Conservation (phyloP, 108 stramenopile genomes). For the Aurantiochytrium sp. region DNA sequence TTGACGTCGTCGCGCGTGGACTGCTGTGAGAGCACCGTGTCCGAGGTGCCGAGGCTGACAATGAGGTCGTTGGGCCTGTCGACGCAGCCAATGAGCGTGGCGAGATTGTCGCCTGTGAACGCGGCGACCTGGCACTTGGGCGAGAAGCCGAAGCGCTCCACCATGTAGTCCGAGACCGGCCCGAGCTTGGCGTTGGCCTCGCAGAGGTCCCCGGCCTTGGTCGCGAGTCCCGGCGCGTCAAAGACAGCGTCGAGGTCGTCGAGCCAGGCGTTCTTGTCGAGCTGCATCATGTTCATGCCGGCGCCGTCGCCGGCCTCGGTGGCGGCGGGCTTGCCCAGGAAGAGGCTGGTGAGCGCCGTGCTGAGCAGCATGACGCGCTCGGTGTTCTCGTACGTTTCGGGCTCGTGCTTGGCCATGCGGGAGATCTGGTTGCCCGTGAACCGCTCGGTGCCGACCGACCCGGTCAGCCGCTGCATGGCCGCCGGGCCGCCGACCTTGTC, state of each 20-base stretch:
- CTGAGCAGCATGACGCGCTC: background rate
- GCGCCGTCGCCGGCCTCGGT: background rate
- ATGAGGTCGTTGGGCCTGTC: background rate
- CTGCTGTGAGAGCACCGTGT: conserved; percentile 1
- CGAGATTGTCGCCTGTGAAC: conserved; percentile 22
- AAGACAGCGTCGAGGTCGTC: background rate
- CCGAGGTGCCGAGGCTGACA: conserved; percentile 18
- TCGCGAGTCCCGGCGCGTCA: background rate
- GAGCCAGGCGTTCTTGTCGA: background rate
- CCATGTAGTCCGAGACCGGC: background rate
- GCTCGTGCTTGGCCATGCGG: background rate
- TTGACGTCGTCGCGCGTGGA: background rate
- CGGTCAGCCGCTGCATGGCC: background rate
- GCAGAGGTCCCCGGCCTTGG: background rate
- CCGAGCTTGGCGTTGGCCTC: background rate
- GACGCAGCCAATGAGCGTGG: conserved; percentile 11
- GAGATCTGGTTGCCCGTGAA: conserved; percentile 19
- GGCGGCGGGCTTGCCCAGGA: background rate
- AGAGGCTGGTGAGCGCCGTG: background rate
- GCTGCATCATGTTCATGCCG: conserved; percentile 22
- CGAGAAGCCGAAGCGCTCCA: conserved; percentile 1
- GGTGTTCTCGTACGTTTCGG: background rate
- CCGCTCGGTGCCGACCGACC: background rate
- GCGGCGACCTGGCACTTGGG: background rate
- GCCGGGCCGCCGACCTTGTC: background rate